A percentile compares a stretch with the other conserved stretches of the same genome.
These are phyloP conservation scores for Sphagnum contortum DNA, from an alignment of 225 moss, liverwort and hornwort genomes.

Conservation along the genomic window DNA sequence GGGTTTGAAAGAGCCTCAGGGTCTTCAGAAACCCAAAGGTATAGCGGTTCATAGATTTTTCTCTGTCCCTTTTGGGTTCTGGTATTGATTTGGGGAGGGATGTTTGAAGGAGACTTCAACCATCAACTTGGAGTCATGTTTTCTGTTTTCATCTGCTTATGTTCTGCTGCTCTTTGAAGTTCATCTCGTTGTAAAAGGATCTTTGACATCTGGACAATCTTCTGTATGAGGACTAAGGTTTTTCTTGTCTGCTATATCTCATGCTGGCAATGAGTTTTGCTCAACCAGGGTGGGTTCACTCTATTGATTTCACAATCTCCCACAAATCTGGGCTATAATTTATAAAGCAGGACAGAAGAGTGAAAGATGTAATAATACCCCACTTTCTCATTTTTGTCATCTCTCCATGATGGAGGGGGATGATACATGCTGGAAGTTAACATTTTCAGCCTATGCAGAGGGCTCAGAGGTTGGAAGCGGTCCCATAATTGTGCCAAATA, in stretches of 20 bases:
- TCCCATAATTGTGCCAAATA: conserved; percentile 4
- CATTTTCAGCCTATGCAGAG: not conserved
- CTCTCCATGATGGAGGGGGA: too few species aligned
- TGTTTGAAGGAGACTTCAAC: not conserved
- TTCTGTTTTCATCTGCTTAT: not conserved
- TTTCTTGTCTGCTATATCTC: too few species aligned
- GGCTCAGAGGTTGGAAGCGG: conserved; percentile 1
- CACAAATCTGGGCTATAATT: not conserved
- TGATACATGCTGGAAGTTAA: too few species aligned
- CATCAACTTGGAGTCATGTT: not conserved
- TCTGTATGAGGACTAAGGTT: not conserved
- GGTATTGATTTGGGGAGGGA: not conserved
- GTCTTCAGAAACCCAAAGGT: conserved; percentile 5
- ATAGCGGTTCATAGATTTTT: not conserved
- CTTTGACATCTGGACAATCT: not conserved
- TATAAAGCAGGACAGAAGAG: not conserved
- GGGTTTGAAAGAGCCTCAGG: conserved; percentile 1
- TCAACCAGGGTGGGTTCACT: too few species aligned
- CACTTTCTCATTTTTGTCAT: not conserved
- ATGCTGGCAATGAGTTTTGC: too few species aligned
- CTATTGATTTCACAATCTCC: not conserved
- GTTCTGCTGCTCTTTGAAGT: not conserved
- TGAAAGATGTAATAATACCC: not conserved
- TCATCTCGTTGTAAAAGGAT: not conserved
- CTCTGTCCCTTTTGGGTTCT: not conserved